A percentile compares a stretch with the other conserved stretches of the same genome.
Conservation (phyloP, 495 filamentous ascomycete genomes). For the Tuber aestivum region DNA sequence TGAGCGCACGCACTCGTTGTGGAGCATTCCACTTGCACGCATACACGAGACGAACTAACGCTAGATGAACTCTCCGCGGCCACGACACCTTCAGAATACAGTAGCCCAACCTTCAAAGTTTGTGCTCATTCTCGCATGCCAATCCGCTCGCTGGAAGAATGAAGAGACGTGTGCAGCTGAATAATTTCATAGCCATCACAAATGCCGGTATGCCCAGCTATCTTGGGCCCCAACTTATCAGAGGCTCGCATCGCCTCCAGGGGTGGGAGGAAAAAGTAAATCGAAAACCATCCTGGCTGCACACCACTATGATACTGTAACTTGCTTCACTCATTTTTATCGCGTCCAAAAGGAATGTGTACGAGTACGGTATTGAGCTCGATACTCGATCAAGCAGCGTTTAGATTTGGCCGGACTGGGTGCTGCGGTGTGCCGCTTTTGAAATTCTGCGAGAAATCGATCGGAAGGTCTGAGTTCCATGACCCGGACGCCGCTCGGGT, state of each 20-base stretch:
- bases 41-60: not conserved
- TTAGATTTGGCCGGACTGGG: conserved; percentile 2
- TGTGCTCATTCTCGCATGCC: not conserved
- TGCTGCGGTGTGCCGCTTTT: conserved; percentile 15
- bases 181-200: not conserved
- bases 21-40: not conserved
- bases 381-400: not conserved
- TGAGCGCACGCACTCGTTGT: not conserved
- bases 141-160: not conserved
- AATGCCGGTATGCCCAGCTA: not conserved
- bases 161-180: not conserved
- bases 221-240: not conserved
- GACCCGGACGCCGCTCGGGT: not conserved
- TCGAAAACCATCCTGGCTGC: conserved; percentile 8
- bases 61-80: conserved; percentile 1
- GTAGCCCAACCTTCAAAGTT: not conserved
- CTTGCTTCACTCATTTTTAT: conserved; percentile 12
- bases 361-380: too few species aligned
- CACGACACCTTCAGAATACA: conserved; percentile 1
- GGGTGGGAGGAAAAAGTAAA: conserved; percentile 16
- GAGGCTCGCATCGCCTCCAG: not conserved
- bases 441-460: conserved; percentile 26
- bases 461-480: conserved; percentile 7
- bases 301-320: too few species aligned
- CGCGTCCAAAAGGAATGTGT: conserved; percentile 1